Evolutionary conservation across 768 basidiomycete species (phyloP), one percentile per base, ranked within the genome.

Genomic region (Sporobolomyces pararoseus): DNA sequence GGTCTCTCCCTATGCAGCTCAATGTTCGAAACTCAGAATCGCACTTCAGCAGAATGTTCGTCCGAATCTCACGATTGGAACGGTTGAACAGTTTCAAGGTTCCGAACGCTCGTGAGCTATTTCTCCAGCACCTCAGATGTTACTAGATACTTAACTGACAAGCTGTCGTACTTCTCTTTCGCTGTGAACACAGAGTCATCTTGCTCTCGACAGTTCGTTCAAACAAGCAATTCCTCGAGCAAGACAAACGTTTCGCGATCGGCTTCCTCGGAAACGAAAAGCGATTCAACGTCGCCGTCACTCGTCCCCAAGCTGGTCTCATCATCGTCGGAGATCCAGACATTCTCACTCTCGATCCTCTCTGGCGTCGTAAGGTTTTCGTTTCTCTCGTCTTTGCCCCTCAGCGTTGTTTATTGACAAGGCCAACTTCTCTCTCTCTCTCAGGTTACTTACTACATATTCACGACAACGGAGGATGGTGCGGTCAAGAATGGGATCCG

Each of bases 221-320:
- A 12, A 78, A 77, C 10, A 47, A 62, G 6, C 49, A 77, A 23
- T 79, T 78, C 70, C 57, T 80, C 42, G 55, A 60, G 6, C 65
- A 72, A 35, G 79, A 80, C 66, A 65, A 64, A 46, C 37, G 63
- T 17, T 73, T 71, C 29, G 75, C 76, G 31, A 76, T 79, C 73
- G 80, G 80, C 14, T 68, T 81, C 50, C 74, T 78, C 55, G 69
- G 75, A 34, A 77, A 78, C 61, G 74, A 75, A 7, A 78, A 78
- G 62, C 75, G 80, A 10, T 78, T 81, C 77, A 81, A 81, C 70
- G 80, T 80, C 25, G 77, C 79, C 34, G 76, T 79, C 55, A 81
- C 80, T 2, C 72, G 80, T 32, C 78, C 79, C 0, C 78, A 79
- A 57, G 78, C 80, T 55, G 66, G 79, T 1, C 71, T 81, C 59